phyloP scores from a whole-genome alignment of 1,284 basidiomycete genomes.

The Lentinus polychrous region DNA sequence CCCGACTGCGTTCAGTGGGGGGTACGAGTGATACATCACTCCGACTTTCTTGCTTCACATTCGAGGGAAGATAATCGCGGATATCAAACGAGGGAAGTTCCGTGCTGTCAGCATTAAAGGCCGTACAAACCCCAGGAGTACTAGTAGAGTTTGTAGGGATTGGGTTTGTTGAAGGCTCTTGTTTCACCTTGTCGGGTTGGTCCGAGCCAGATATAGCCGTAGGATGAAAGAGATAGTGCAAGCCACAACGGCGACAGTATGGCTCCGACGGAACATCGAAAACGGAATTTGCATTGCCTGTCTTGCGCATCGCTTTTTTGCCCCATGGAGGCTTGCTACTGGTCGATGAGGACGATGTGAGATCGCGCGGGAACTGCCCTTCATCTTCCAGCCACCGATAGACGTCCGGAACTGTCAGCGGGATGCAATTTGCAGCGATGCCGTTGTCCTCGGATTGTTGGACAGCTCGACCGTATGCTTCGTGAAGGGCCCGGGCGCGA shows the following conservation, averaged over 20 bases:
- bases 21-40: not conserved
- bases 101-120: slow-evolving; percentile 12
- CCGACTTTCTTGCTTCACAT: not conserved
- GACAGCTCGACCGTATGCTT: slow-evolving; percentile 33
- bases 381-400: slow-evolving; percentile 52
- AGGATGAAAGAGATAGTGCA: slow-evolving; percentile 18
- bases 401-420: slow-evolving; percentile 47
- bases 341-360: slow-evolving; percentile 9
- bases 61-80: slow-evolving; percentile 9
- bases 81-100: slow-evolving; percentile 13
- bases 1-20: not conserved
- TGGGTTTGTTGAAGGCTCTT: not conserved
- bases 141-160: not conserved
- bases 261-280: not conserved
- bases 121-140: slow-evolving; percentile 7
- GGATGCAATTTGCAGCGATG: slow-evolving; percentile 15
- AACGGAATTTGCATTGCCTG: slow-evolving; percentile 6
- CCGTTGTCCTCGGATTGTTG: slow-evolving; percentile 22
- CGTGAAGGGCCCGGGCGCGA: slow-evolving; percentile 46
- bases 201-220: slow-evolving; percentile 10
- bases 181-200: slow-evolving; percentile 1
- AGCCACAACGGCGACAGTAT: slow-evolving; percentile 26
- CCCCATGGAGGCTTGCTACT: not conserved
- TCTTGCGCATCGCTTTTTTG: slow-evolving; percentile 7
- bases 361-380: slow-evolving; percentile 36